phyloP scores from a whole-genome alignment of 2,329 filamentous ascomycete species.

The Albifimbria verrucaria region DNA sequence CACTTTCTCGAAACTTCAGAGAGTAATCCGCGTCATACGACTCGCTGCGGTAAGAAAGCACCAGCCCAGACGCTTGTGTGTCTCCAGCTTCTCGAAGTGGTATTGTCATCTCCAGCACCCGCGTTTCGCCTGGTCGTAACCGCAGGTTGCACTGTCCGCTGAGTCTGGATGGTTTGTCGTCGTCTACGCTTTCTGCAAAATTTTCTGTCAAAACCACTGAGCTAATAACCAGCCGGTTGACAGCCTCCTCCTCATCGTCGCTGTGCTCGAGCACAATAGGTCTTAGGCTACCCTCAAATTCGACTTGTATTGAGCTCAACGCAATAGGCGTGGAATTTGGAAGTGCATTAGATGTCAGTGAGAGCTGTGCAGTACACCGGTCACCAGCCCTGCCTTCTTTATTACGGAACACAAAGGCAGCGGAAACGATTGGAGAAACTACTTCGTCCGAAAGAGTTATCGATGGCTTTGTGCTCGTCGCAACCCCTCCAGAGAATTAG shows the following conservation, averaged over 20 bases:
- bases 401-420: conserved; percentile 55
- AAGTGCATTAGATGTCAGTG: conserved; percentile 55
- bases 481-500: conserved; percentile 52
- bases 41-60: conserved; percentile 60
- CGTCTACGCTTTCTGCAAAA: conserved; percentile 19
- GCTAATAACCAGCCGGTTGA: conserved; percentile 7
- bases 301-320: conserved; percentile 49
- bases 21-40: conserved; percentile 66
- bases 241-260: conserved; percentile 5
- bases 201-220: conserved; percentile 28
- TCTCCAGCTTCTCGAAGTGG: conserved; percentile 80
- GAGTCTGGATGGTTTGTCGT: conserved; percentile 36
- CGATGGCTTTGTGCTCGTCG: conserved; percentile 40
- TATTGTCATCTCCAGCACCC: conserved; percentile 68
- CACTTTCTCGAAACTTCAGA: conserved; percentile 47
- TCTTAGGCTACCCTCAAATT: conserved; percentile 57
- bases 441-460: conserved; percentile 50
- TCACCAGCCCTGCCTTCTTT: conserved; percentile 62
- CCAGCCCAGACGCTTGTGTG: conserved; percentile 62
- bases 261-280: conserved; percentile 49
- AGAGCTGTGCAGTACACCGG: conserved; percentile 53
- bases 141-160: conserved; percentile 60
- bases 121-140: conserved; percentile 63
- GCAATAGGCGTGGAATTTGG: conserved; percentile 47
- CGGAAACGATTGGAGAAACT: conserved; percentile 50